Base-by-base conservation (phyloP, 2,329 filamentous ascomycete genomes). In the Scedosporium dehoogii region DNA sequence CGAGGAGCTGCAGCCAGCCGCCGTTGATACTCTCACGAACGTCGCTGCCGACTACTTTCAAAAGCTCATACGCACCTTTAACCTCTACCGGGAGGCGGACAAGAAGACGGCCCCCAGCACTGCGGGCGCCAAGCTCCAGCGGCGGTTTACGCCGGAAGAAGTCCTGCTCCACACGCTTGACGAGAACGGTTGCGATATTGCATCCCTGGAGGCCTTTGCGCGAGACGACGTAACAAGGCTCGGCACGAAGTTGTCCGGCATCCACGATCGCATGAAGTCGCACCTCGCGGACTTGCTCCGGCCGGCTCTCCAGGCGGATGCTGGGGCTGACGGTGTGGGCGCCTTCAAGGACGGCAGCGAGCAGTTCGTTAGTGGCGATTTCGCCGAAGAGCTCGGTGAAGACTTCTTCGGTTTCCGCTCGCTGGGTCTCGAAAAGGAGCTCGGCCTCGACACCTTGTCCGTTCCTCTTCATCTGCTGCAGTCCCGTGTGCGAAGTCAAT, bases 371-470 rank as follows among this genome's bases (percentile, higher is more conserved):
- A 91, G 90, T 56, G 94, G 94, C 65, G 94, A 99, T 74, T 99
- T 99, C 73, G 94, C 94, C 0, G 94, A 97, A 72, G 94, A 99
- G 68, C 89, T 99, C 12, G 93, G 92, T 65, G 94, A 99, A 78
- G 94, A 99, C 76, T 99, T 97, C 83, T 99, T 99, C 70, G 94
- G 94, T 29, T 97, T 99, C 83, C 92, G 92, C 72, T 92, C 96
- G 64, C 84, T 99, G 56, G 94, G 94, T 53, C 82, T 99, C 63
- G 92, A 96, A 70, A 88, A 87, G 68, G 94, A 99, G 72, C 89
- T 97, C 71, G 92, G 92, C 18, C 81, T 94, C 65, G 88, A 93
- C 38, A 89, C 89, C 67, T 84, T 97, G 65, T 92, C 90, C 61
- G 94, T 99, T 42, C 94, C 96, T 25, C 81, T 99, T 63, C 94